Evolutionary conservation across 2,329 filamentous ascomycete species (phyloP), one percentile per base, ranked within the genome.

Genomic region (Calonectria hawksworthii): DNA sequence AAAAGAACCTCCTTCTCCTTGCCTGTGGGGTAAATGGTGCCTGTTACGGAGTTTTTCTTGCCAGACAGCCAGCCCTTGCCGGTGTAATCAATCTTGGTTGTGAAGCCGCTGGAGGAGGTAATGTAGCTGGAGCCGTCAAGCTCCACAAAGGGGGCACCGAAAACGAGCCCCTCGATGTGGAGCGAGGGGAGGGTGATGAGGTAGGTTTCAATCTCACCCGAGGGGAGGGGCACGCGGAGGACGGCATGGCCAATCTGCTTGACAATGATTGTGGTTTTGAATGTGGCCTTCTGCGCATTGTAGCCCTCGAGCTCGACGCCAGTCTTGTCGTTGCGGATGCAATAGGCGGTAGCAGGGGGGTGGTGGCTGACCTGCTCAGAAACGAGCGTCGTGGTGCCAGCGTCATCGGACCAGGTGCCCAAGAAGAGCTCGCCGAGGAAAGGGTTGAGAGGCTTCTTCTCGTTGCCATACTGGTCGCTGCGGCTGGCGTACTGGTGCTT

Each of bases 361-460:
- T 99, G 97, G 85, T 99, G 96, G 85, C 91, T 93, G 78, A 99
- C 97, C 90, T 99, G 96, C 88, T 99, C 96, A 82, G 95, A 98
- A 81, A 98, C 91, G 78, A 99, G 90, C 80, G 94, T 92, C 34
- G 97, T 99, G 63, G 93, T 94, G 72, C 96, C 96, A 68, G 92
- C 92, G 61, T 92, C 90, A 82, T 98, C 95, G 73, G 94, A 92
- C 97, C 97, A 99, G 81, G 93, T 94, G 30, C 96, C 97, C 34
- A 99, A 86, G 86, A 98, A 99, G 41, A 99, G 90, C 88, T 99
- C 96, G 72, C 96, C 96, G 44, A 99, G 87, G 87, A 99, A 99
- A 0, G 97, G 97, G 83, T 99, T 99, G 74, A 99, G 87, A 3
- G 96, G 96, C 89, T 99, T 99, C 92, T 99, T 99, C 89, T 98